Percentiles rank a stretch among this genome's conserved stretches.
phyloP scores from a whole-genome alignment of 768 basidiomycete genomes.

The Hericium erinaceus region DNA sequence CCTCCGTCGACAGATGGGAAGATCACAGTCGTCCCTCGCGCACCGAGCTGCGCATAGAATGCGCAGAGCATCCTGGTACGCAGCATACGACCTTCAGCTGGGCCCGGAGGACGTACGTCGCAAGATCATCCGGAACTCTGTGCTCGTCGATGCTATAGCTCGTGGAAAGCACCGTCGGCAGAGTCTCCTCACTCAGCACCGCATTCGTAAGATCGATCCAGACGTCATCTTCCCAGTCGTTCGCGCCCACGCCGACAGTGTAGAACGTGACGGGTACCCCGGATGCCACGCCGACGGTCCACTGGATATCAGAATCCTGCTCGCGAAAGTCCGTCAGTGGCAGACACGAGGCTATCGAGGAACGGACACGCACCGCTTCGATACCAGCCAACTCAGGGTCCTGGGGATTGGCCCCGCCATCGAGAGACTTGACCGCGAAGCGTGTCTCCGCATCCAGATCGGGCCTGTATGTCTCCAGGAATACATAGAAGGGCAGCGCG shows the following conservation, averaged over 20 bases:
- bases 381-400: slow-evolving; percentile 3
- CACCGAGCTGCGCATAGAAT: slow-evolving; percentile 10
- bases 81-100: background rate
- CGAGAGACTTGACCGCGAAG: slow-evolving; percentile 13
- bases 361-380: slow-evolving; percentile 10
- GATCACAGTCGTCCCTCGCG: slow-evolving; percentile 9
- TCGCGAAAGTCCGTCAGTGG: background rate
- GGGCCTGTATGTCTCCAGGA: slow-evolving; percentile 7
- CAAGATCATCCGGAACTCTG: background rate
- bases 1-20: slow-evolving; percentile 16
- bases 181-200: slow-evolving; percentile 1
- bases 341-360: background rate
- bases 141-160: slow-evolving; percentile 8
- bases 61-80: slow-evolving; percentile 9
- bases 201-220: slow-evolving; percentile 8
- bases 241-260: slow-evolving; percentile 16
- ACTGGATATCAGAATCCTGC: slow-evolving; percentile 16
- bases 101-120: background rate
- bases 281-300: slow-evolving; percentile 13
- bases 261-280: slow-evolving; percentile 18
- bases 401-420: slow-evolving; percentile 15
- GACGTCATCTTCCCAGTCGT: slow-evolving; percentile 8
- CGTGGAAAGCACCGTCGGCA: slow-evolving; percentile 9
- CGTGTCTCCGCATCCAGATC: slow-evolving; percentile 5
- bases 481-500: background rate